These are phyloP conservation scores for Aurifilum marmelostoma DNA, from an alignment of 2,329 filamentous ascomycete species.

Conservation along the genomic window DNA sequence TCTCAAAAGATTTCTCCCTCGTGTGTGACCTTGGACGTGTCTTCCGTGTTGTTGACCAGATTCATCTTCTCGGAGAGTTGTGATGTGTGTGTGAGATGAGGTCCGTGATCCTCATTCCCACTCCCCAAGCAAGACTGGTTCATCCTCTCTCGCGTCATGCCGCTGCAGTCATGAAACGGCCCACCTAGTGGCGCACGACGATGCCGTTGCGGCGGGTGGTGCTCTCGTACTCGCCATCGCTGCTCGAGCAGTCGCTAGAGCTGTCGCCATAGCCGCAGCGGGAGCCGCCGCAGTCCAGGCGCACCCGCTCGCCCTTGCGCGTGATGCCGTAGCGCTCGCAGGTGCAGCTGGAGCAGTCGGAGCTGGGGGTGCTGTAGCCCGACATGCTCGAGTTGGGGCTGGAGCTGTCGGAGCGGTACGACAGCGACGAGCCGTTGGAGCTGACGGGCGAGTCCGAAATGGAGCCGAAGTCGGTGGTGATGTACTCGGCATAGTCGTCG, in stretches of 20 bases:
- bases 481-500: slow-evolving; percentile 59
- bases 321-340: slow-evolving; percentile 98
- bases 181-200: slow-evolving; percentile 49
- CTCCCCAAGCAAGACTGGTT: slow-evolving; percentile 25
- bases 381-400: slow-evolving; percentile 74
- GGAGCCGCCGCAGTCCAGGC: slow-evolving; percentile 90
- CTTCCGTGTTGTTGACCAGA: slow-evolving; percentile 13
- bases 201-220: slow-evolving; percentile 67
- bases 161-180: slow-evolving; percentile 32
- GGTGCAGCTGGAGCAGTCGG: slow-evolving; percentile 78
- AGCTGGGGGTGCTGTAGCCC: slow-evolving; percentile 78
- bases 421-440: slow-evolving; percentile 65
- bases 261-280: slow-evolving; percentile 83
- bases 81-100: slow-evolving; percentile 34
- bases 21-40: slow-evolving; percentile 29
- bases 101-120: slow-evolving; percentile 32
- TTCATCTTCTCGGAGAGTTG: slow-evolving; percentile 33
- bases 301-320: slow-evolving; percentile 87
- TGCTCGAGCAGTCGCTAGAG: slow-evolving; percentile 70
- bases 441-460: slow-evolving; percentile 59
- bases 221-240: slow-evolving; percentile 63
- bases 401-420: slow-evolving; percentile 73
- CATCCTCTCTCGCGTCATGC: too few species aligned
- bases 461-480: slow-evolving; percentile 57
- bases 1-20: slow-evolving; percentile 30